These are phyloP conservation scores for Puccinia polysora DNA, from an alignment of 1,284 basidiomycete genomes.

Conservation along the genomic window DNA sequence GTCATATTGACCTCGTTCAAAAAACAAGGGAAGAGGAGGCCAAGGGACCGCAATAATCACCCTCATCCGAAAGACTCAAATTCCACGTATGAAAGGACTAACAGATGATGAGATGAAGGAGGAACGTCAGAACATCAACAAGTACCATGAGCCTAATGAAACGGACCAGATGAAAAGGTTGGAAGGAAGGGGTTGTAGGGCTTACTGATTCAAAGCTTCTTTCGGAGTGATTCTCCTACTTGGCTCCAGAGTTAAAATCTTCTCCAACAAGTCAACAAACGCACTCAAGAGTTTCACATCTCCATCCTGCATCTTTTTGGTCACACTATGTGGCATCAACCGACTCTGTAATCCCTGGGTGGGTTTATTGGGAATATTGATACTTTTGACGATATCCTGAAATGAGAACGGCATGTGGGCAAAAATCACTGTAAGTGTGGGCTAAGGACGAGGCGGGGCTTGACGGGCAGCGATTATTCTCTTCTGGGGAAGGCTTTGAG, in stretches of 20 bases:
- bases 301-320: constrained; percentile 72
- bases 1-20: too few species aligned
- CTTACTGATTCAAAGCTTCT: constrained; percentile 71
- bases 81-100: constrained; percentile 22
- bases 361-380: constrained; percentile 74
- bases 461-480: too few species aligned
- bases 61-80: background rate
- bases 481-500: too few species aligned
- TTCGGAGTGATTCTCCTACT: constrained; percentile 75
- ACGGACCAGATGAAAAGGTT: too few species aligned
- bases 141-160: too few species aligned
- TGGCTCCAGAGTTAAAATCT: constrained; percentile 85
- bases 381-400: constrained; percentile 73
- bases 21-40: background rate
- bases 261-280: constrained; percentile 88
- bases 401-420: background rate
- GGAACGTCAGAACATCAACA: too few species aligned
- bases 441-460: too few species aligned
- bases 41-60: background rate
- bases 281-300: constrained; percentile 75
- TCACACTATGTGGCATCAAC: constrained; percentile 70
- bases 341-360: constrained; percentile 72
- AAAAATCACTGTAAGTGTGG: too few species aligned
- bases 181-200: too few species aligned
- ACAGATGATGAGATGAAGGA: background rate